Evolutionary conservation across 139 green algal species (phyloP).

Genomic region (Chlorella sp.): DNA sequence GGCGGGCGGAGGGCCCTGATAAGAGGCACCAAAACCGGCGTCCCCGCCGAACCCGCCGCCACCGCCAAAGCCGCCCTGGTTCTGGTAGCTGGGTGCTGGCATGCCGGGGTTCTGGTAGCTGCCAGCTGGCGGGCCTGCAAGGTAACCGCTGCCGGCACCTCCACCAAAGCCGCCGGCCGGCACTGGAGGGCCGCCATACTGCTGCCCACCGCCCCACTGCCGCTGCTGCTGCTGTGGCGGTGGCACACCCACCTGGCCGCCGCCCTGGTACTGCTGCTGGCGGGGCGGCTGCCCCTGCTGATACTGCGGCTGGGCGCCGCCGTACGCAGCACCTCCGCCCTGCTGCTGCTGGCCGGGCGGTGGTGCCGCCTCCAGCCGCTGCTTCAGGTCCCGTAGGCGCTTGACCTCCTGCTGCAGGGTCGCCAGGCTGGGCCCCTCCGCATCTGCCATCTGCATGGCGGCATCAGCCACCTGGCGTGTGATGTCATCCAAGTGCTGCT

Average conservation of each 20-base stretch:
- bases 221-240: constrained; percentile 18
- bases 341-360: not conserved
- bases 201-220: not conserved
- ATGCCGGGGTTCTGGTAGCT: not conserved
- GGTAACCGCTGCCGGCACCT: not conserved
- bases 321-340: not conserved
- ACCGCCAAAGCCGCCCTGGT: not conserved
- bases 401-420: constrained; percentile 20
- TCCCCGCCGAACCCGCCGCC: not conserved
- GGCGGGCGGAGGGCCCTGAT: not conserved
- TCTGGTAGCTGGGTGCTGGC: not conserved
- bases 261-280: no score
- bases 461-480: constrained; percentile 14
- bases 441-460: constrained; percentile 19
- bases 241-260: not conserved
- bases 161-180: not conserved
- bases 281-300: no score
- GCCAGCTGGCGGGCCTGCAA: not conserved
- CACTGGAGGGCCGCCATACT: not conserved
- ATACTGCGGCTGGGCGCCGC: not conserved
- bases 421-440: not conserved
- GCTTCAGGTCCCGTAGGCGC: constrained; percentile 28
- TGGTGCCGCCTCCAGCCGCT: constrained; percentile 20
- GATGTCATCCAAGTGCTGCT: constrained; percentile 43
- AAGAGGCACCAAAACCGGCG: not conserved